Evolutionary conservation across 2,329 filamentous ascomycete species (phyloP), one percentile per base, ranked within the genome.

Genomic region (Raffaelea albimanens): DNA sequence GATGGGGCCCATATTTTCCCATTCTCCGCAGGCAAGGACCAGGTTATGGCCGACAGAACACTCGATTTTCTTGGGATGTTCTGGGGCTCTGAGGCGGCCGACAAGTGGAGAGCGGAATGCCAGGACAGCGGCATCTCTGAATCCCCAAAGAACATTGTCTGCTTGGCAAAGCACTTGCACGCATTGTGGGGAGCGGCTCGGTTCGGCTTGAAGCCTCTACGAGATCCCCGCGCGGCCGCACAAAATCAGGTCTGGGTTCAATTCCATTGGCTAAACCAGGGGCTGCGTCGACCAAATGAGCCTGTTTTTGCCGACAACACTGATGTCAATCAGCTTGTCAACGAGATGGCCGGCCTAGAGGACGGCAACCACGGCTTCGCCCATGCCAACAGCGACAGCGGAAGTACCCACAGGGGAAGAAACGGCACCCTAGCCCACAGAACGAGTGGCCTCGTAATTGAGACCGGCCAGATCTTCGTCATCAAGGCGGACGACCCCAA

Each of bases 401-500:
- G n/a, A n/a, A n/a, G n/a, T n/a, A n/a, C n/a, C n/a, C n/a, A n/a
- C n/a, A n/a, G n/a, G n/a, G n/a, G n/a, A n/a, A n/a, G n/a, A n/a
- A n/a, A n/a, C n/a, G n/a, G n/a, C n/a, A 16, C 44, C 5, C 38
- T 46, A 2, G 36, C 46, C 2, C 46, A 48, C 20, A 41, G 38
- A 1, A 14, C 22, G 2, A 45, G 42, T n/a, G 46, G 46, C 1
- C 23, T 36, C 3, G 16, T 5, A 20, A n/a, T n/a, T n/a, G n/a
- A n/a, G n/a, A 48, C 46, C 1, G 46, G 46, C 36, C 42, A 48
- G 20, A 23, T 48, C 3, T 48, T 45, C 36, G 46, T 36, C 16
- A 48, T 48, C 29, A 13, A 19, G 10, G 42, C 46, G 3, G 42
- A 44, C 5, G 23, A 48, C 14, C 42, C 46, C 7, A 38, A 44